Evolutionary conservation across 176 grass and related monocot genomes (phyloP).

Genomic region (Chloris gayana): DNA sequence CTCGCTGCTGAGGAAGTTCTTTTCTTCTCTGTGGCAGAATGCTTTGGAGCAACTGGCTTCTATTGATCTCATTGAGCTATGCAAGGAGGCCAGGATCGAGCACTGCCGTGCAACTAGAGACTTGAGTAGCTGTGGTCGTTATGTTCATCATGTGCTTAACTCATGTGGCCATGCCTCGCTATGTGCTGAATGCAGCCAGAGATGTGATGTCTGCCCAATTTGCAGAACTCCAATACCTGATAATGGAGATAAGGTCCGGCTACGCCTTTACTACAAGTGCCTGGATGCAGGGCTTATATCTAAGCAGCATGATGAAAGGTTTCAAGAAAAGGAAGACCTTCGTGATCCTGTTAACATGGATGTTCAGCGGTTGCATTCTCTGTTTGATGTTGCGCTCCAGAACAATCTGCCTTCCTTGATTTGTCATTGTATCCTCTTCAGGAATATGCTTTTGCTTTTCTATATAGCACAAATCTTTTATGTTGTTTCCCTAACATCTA

Average conservation of each 20-base stretch:
- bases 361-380: conserved; percentile 72
- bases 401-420: conserved; percentile 93
- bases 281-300: conserved; percentile 82
- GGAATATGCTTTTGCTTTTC: conserved; percentile 29
- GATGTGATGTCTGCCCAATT: conserved; percentile 86
- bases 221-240: conserved; percentile 68
- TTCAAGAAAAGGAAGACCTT: conserved; percentile 77
- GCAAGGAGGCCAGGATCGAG: conserved; percentile 90
- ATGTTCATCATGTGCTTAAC: conserved; percentile 80
- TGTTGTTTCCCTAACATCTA: conserved; percentile 70
- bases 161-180: conserved; percentile 91
- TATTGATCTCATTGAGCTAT: conserved; percentile 86
- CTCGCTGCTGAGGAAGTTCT: conserved; percentile 24
- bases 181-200: conserved; percentile 91
- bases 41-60: conserved; percentile 88
- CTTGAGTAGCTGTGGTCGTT: conserved; percentile 83
- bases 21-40: conserved; percentile 62
- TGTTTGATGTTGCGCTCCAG: conserved; percentile 89
- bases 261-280: conserved; percentile 85
- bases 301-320: conserved; percentile 84
- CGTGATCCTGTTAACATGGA: conserved; percentile 60
- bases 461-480: background rate
- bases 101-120: conserved; percentile 87
- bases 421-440: conserved; percentile 91
- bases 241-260: conserved; percentile 54